Conservation (phyloP, 495 filamentous ascomycete species). For the Talaromyces borbonicus region DNA sequence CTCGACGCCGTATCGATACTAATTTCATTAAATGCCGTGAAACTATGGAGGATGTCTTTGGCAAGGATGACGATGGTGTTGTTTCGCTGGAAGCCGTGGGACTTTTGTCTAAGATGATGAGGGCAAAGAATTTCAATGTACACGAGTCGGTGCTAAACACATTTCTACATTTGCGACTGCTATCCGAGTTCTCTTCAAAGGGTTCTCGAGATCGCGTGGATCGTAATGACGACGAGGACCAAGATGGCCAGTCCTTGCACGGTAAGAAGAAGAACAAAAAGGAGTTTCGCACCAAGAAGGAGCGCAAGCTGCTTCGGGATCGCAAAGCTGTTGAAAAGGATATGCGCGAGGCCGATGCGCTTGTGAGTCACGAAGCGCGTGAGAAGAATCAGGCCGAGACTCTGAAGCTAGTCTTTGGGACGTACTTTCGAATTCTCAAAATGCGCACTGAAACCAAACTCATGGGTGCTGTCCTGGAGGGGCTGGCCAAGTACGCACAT, state of each 20-base stretch:
- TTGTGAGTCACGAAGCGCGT: constrained; percentile 81
- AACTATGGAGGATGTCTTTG: constrained; percentile 71
- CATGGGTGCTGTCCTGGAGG: constrained; percentile 91
- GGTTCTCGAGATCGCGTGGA: constrained; percentile 67
- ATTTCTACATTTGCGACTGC: constrained; percentile 79
- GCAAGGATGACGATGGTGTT: constrained; percentile 78
- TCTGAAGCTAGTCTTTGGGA: constrained; percentile 87
- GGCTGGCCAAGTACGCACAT: constrained; percentile 83
- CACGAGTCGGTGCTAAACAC: constrained; percentile 82
- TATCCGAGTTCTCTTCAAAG: constrained; percentile 78
- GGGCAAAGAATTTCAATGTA: constrained; percentile 63
- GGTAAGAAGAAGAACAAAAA: constrained; percentile 68
- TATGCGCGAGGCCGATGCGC: constrained; percentile 83
- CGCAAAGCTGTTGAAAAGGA: constrained; percentile 83
- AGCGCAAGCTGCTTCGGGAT: constrained; percentile 68
- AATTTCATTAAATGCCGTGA: constrained; percentile 71
- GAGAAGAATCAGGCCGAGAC: constrained; percentile 91
- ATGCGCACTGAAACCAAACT: constrained; percentile 56
- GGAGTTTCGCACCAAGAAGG: constrained; percentile 64
- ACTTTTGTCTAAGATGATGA: constrained; percentile 90
- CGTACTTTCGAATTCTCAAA: constrained; percentile 91
- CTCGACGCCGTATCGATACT: constrained; percentile 52
- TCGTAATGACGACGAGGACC: constrained; percentile 32
- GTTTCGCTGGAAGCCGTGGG: constrained; percentile 80
- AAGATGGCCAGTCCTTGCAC: constrained; percentile 19